Conservation (phyloP, 164 flowering plant species). For the Nelumbo lutea region DNA sequence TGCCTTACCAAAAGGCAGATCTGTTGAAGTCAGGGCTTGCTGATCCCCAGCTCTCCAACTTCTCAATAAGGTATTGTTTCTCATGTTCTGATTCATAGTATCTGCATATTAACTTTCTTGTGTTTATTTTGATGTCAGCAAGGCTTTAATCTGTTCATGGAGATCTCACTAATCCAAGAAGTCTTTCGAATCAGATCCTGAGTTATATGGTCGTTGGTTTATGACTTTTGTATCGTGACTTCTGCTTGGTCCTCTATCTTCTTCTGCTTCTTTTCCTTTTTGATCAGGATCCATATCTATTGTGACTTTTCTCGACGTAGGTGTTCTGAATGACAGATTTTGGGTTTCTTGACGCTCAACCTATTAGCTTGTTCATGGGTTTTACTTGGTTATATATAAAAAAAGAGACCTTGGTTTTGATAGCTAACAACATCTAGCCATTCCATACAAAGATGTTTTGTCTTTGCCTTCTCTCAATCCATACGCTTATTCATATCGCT, state of each 20-base stretch:
- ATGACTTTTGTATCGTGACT: too few species aligned
- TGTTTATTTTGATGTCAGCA: not conserved
- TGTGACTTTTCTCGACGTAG: not conserved
- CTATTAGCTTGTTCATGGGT: too few species aligned
- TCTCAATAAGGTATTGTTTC: slow-evolving; percentile 70
- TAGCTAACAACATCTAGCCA: too few species aligned
- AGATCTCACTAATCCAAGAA: not conserved
- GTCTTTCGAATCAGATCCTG: slow-evolving; percentile 21
- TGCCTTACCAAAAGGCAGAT: slow-evolving; percentile 39
- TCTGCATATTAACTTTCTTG: not conserved
- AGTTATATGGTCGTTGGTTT: not conserved
- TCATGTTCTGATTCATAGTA: not conserved
- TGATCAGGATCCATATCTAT: not conserved
- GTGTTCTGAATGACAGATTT: too few species aligned
- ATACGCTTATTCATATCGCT: too few species aligned
- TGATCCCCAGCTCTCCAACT: slow-evolving; percentile 33
- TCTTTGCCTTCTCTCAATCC: too few species aligned
- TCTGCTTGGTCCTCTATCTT: too few species aligned
- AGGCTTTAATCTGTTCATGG: not conserved
- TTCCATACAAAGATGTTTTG: too few species aligned
- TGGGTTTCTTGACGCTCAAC: not conserved
- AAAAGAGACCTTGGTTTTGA: too few species aligned
- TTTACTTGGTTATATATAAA: too few species aligned
- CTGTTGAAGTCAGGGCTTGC: slow-evolving; percentile 25
- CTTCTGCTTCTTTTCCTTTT: slow-evolving; percentile 4